These are phyloP conservation scores for Aspergillus homomorphus DNA, from an alignment of 495 filamentous ascomycete species.

Conservation along the genomic window DNA sequence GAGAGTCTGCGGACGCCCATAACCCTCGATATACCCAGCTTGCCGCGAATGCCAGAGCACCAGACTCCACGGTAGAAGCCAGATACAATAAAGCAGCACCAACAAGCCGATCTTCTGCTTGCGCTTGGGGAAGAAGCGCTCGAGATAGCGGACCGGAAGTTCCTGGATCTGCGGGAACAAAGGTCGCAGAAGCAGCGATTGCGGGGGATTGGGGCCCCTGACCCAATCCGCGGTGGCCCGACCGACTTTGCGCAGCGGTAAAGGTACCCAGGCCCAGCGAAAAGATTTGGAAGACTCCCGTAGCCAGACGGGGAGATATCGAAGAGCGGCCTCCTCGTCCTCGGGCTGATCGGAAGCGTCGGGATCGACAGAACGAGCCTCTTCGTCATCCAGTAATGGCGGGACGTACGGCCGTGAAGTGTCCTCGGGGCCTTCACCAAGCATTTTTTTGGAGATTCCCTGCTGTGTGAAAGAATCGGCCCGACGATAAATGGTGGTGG, in stretches of 20 bases:
- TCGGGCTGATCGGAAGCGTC: constrained; percentile 38
- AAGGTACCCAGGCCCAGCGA: constrained; percentile 51
- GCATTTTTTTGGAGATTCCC: constrained; percentile 26
- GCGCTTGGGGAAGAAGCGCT: constrained; percentile 60
- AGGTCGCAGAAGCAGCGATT: constrained; percentile 62
- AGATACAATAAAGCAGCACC: constrained; percentile 59
- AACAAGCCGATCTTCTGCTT: constrained; percentile 58
- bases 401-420: constrained; percentile 34
- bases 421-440: constrained; percentile 37
- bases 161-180: constrained; percentile 67
- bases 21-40: constrained; percentile 61
- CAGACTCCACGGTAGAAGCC: constrained; percentile 68
- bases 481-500: constrained; percentile 15
- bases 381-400: constrained; percentile 32
- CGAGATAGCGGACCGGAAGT: constrained; percentile 60
- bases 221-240: constrained; percentile 59
- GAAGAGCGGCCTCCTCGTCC: constrained; percentile 36
- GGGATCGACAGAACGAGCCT: constrained; percentile 39
- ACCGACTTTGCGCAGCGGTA: constrained; percentile 47
- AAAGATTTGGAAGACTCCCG: constrained; percentile 53
- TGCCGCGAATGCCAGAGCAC: constrained; percentile 35
- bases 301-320: constrained; percentile 48
- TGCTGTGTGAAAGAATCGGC: constrained; percentile 2
- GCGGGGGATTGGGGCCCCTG: constrained; percentile 66
- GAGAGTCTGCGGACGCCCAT: constrained; percentile 61